These are phyloP conservation scores for Paramarasmius palmivorus DNA, from an alignment of 1,284 basidiomycete genomes.

Conservation along the genomic window DNA sequence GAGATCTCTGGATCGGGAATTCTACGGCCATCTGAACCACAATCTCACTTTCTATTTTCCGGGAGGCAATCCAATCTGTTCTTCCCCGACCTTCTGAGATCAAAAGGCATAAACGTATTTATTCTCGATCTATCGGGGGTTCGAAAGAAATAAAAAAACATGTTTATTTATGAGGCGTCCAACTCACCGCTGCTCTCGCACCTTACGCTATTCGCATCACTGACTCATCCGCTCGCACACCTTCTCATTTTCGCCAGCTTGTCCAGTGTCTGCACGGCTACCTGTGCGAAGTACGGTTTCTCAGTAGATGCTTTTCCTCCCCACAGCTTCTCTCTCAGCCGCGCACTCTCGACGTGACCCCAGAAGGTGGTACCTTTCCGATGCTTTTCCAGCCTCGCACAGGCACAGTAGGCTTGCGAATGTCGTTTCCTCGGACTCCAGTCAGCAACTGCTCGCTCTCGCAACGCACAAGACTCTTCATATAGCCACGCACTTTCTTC, in stretches of 20 bases:
- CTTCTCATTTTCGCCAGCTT: constrained; percentile 48
- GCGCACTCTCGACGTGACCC: constrained; percentile 17
- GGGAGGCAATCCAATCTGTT: neutral
- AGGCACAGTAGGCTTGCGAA: constrained; percentile 27
- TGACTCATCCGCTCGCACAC: too few species aligned
- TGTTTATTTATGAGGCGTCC: constrained; percentile 61
- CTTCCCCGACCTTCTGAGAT: neutral
- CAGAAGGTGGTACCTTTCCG: constrained; percentile 16
- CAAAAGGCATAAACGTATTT: neutral
- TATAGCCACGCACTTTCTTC: too few species aligned
- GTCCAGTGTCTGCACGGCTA: constrained; percentile 51
- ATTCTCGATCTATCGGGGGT: constrained; percentile 37
- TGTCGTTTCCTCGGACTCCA: constrained; percentile 15
- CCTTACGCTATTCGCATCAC: too few species aligned
- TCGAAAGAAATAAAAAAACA: constrained; percentile 43
- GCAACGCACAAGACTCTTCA: too few species aligned
- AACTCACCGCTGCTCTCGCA: constrained; percentile 48
- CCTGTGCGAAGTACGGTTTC: constrained; percentile 33
- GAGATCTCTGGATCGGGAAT: neutral
- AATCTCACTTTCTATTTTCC: neutral
- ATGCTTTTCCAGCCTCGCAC: constrained; percentile 25
- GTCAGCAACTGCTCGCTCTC: too few species aligned
- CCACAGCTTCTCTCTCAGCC: constrained; percentile 12
- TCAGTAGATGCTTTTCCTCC: constrained; percentile 25
- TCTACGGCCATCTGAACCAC: neutral